Percentiles rank a stretch among this genome's conserved stretches.
Evolutionary conservation across 306 rosid genomes (phyloP).

Genomic region (Dicorynia guianensis): DNA sequence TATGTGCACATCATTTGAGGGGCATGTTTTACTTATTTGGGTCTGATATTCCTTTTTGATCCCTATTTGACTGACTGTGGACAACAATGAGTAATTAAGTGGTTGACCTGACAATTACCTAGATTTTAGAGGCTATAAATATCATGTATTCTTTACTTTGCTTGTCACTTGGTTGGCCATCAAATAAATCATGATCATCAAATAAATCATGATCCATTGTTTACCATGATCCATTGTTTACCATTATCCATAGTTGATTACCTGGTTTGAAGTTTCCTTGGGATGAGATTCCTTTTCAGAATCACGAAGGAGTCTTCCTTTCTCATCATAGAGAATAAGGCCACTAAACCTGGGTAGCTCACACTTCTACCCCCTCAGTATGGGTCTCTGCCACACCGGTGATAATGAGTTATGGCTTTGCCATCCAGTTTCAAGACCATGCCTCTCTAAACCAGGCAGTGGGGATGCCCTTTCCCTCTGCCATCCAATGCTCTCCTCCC

Average conservation of each 20-base stretch:
- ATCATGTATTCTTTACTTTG: conserved; percentile 1
- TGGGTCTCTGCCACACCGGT: conserved; percentile 90
- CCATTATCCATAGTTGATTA: conserved; percentile 38
- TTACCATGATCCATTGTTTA: background rate
- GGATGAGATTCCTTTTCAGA: conserved; percentile 28
- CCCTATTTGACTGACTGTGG: background rate
- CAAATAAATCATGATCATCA: background rate
- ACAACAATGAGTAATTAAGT: background rate
- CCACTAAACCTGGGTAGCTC: conserved; percentile 89
- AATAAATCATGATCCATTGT: background rate
- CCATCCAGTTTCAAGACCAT: conserved; percentile 57
- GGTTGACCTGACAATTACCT: conserved; percentile 3
- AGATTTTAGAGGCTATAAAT: background rate
- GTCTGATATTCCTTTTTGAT: conserved; percentile 29
- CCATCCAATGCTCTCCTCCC: conserved; percentile 48
- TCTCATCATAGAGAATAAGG: conserved; percentile 80
- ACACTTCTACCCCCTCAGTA: conserved; percentile 85
- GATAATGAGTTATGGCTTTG: conserved; percentile 72
- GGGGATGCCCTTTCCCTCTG: conserved; percentile 44
- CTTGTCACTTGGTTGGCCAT: background rate
- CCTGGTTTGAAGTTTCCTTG: conserved; percentile 45
- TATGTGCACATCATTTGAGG: background rate
- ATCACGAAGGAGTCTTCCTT: conserved; percentile 48
- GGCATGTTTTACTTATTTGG: background rate
- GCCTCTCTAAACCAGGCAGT: conserved; percentile 45